Base-by-base conservation (phyloP, 495 filamentous ascomycete genomes). In the Lichenothelia convexa region DNA sequence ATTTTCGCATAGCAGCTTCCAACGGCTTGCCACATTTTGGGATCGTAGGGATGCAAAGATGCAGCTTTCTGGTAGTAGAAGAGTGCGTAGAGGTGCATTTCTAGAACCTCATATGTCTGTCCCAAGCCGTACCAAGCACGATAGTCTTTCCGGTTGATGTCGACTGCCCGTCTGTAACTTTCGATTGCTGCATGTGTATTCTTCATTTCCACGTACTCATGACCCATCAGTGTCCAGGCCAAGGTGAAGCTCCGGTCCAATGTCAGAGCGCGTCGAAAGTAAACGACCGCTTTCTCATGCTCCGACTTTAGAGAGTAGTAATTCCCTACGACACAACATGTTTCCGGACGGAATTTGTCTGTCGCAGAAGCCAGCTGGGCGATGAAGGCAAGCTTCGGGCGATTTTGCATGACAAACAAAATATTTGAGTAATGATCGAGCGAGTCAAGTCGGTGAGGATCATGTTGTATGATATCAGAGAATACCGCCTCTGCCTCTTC, bases 101-200 rank as follows among this genome's bases (percentile, higher is more conserved):
- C 91, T 5, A 99, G 69, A 18, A 99, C 75, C 52, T 99, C 91
- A 47, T 99, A 99, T 0, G 87, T 89, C 50, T 95, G 87, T 4
- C 91, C 91, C 1, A 99, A 65, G 35, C 91, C 89, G 53, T 95
- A 95, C 91, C 91, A 99, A 12, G 91, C 91, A 34, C 91, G 79
- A 57, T 94, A 95, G 50, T 99, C 91, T 50, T 86, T 80, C 30
- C 89, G 75, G 53, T 99, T 95, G 50, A 87, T 78, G 45, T 95
- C 91, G 3, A 99, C 91, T 1, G 91, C 91, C 12, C 91, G 77
- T 3, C 91, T 77, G 48, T 99, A 99, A 7, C 79, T 85, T 54
- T 99, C 91, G 42, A 99, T 95, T 12, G 91, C 91, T 0, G 91
- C 86, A 48, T 99, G 91, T 0, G 91, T 99, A 48, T 99, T 99